A percentile compares a stretch with the other conserved stretches of the same genome.
Conservation (phyloP, 2,329 filamentous ascomycete species). For the Stagonosporopsis cucurbitacearum region DNA sequence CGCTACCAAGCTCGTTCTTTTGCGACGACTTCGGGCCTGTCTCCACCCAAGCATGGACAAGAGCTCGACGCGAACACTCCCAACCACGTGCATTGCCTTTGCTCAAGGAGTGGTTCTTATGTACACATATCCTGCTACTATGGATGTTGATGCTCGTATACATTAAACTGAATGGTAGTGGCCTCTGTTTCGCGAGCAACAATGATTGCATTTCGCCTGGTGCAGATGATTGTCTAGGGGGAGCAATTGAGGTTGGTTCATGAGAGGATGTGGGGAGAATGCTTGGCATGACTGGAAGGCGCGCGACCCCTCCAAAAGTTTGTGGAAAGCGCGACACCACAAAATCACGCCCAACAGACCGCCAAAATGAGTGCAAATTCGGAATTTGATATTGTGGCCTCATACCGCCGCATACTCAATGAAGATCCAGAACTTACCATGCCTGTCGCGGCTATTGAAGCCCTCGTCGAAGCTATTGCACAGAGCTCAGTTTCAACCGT, state of each 20-base stretch:
- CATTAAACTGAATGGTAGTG: neutral
- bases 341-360: conserved; percentile 1
- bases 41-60: neutral
- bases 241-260: neutral
- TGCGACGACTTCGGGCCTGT: neutral
- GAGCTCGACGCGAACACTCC: neutral
- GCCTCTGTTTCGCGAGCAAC: neutral
- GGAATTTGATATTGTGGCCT: conserved; percentile 64
- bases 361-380: conserved; percentile 37
- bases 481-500: conserved; percentile 83
- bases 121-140: too few relatives aligned
- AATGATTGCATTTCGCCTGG: neutral
- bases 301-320: conserved; percentile 31
- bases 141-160: neutral
- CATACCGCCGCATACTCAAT: conserved; percentile 68
- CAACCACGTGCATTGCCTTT: neutral
- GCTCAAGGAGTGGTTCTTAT: neutral
- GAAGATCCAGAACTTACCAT: conserved; percentile 88
- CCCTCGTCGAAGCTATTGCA: conserved; percentile 84
- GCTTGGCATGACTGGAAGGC: conserved; percentile 25
- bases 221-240: neutral
- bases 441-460: conserved; percentile 92
- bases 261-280: conserved; percentile 7
- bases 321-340: conserved; percentile 1
- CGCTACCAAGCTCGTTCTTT: neutral